These are phyloP conservation scores for Kluyveromyces lactis DNA, from an alignment of 805 yeast genomes.

Conservation along the genomic window DNA sequence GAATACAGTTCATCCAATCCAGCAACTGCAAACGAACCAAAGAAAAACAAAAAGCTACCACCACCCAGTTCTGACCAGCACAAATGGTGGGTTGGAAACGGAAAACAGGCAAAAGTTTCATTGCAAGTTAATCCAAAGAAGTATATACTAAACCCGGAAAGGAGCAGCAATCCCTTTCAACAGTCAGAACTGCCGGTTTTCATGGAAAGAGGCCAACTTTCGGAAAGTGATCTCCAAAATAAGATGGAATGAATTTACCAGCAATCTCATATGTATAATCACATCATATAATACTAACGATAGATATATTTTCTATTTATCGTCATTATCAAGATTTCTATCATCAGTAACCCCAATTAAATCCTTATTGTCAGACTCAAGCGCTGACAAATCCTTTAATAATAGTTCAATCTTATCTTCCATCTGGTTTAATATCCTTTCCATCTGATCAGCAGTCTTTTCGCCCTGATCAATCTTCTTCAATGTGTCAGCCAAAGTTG, in stretches of 20 bases:
- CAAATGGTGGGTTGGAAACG: slow-evolving; percentile 91
- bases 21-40: slow-evolving; percentile 10
- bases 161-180: slow-evolving; percentile 67
- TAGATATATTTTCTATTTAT: no score
- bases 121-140: slow-evolving; percentile 34
- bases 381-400: slow-evolving; percentile 21
- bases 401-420: slow-evolving; percentile 49
- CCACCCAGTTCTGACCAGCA: slow-evolving; percentile 78
- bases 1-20: background rate
- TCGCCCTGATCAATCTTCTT: slow-evolving; percentile 62
- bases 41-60: slow-evolving; percentile 42
- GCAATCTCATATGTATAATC: no score
- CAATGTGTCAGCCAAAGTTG: slow-evolving; percentile 36
- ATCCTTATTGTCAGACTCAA: background rate
- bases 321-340: background rate
- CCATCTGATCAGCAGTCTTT: slow-evolving; percentile 50
- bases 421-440: slow-evolving; percentile 53
- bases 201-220: background rate
- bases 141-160: slow-evolving; percentile 56
- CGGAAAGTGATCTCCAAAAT: no score
- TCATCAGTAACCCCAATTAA: background rate
- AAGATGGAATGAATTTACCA: no score
- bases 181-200: slow-evolving; percentile 29
- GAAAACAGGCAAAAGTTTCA: slow-evolving; percentile 61
- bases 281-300: no score